phyloP scores from a whole-genome alignment of 208 protist genomes.

The Leishmania aethiopica region DNA sequence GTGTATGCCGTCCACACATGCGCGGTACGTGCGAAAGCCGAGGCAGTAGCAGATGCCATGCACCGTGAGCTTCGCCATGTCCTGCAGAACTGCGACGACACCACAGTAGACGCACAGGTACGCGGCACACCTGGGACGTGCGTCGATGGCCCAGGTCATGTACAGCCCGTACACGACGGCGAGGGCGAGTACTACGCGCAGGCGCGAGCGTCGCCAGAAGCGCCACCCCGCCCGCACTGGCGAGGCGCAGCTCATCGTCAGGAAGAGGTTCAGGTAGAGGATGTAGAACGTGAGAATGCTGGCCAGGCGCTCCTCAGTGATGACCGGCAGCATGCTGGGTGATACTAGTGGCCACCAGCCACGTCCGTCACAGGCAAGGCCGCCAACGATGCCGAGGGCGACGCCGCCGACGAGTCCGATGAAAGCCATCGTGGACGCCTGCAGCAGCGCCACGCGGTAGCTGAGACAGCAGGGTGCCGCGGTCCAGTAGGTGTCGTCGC shows the following conservation, averaged over 20 bases:
- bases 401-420: conserved; percentile 2
- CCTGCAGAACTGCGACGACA: conserved; percentile 15
- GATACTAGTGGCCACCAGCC: not conserved
- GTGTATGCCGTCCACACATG: conserved; percentile 16
- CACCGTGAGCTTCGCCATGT: conserved; percentile 14
- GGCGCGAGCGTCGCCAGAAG: not conserved
- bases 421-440: conserved; percentile 7
- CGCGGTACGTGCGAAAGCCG: not conserved
- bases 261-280: conserved; percentile 7
- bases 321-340: no score
- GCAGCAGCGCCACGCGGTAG: conserved; percentile 3
- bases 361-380: not conserved
- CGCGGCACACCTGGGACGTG: not conserved
- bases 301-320: conserved; percentile 3
- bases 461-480: not conserved
- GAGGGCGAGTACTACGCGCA: not conserved
- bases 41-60: conserved; percentile 14
- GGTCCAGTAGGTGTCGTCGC: not conserved
- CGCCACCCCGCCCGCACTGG: conserved; percentile 22
- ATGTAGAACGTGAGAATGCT: conserved; percentile 7
- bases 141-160: not conserved
- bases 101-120: conserved; percentile 12
- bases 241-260: conserved; percentile 21
- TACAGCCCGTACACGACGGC: not conserved
- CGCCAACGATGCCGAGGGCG: conserved; percentile 2